A percentile compares a stretch with the other conserved stretches of the same genome.
Evolutionary conservation across 2,329 filamentous ascomycete species (phyloP).

Genomic region (Botryotinia globosa): DNA sequence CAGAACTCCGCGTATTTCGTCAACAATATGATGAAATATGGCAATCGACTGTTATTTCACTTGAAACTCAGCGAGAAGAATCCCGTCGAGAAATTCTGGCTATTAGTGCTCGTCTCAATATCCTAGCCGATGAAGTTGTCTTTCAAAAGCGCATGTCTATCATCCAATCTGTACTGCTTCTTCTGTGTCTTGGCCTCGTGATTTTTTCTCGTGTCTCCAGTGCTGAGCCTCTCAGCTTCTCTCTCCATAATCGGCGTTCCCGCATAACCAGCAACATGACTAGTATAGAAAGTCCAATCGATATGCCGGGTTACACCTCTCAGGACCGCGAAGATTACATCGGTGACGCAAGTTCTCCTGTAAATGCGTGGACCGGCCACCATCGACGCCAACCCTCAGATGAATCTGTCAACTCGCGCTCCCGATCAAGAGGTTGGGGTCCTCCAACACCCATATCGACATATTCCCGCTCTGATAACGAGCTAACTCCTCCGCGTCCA

Average conservation of each 20-base stretch:
- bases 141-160: conserved; percentile 91
- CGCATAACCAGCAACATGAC: conserved; percentile 24
- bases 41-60: conserved; percentile 89
- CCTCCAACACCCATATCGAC: conserved; percentile 24
- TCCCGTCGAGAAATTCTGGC: conserved; percentile 81
- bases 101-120: conserved; percentile 73
- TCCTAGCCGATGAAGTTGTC: conserved; percentile 89
- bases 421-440: conserved; percentile 19
- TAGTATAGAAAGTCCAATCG: conserved; percentile 30
- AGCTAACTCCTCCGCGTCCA: conserved; percentile 21
- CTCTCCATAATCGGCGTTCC: conserved; percentile 25
- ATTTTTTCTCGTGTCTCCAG: conserved; percentile 64
- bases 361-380: background rate
- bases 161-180: conserved; percentile 80
- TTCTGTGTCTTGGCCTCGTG: conserved; percentile 83
- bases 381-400: conserved; percentile 19
- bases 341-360: background rate
- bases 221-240: conserved; percentile 37
- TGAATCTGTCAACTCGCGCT: conserved; percentile 20
- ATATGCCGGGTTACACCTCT: conserved; percentile 29
- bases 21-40: conserved; percentile 93
- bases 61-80: conserved; percentile 84
- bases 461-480: conserved; percentile 23
- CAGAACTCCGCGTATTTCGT: conserved; percentile 73
- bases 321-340: conserved; percentile 15